Conservation (phyloP, 768 basidiomycete genomes). For the Daedaleopsis nitida region DNA sequence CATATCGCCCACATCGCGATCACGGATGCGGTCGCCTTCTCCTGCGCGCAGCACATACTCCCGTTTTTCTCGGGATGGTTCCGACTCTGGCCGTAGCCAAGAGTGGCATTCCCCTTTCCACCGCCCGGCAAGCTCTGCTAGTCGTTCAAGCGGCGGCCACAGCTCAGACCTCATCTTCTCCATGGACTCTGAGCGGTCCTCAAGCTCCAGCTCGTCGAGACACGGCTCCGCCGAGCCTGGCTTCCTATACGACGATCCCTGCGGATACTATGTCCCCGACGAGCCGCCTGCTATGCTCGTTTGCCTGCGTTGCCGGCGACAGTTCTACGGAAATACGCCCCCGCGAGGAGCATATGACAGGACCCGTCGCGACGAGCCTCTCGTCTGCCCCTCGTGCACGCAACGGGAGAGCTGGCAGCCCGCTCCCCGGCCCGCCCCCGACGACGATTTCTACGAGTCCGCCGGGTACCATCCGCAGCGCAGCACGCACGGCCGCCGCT, state of each 20-base stretch:
- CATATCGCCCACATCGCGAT: not conserved
- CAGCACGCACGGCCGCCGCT: not conserved
- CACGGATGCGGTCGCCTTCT: not conserved
- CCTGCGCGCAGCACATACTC: not conserved
- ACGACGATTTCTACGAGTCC: not conserved
- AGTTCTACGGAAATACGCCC: not conserved
- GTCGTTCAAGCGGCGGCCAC: slow-evolving; percentile 3
- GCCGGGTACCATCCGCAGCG: not conserved
- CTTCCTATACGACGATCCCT: slow-evolving; percentile 4
- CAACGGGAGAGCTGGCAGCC: not conserved
- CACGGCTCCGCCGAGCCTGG: not conserved
- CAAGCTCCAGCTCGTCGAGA: not conserved
- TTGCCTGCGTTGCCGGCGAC: not conserved
- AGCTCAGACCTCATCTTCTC: slow-evolving; percentile 14
- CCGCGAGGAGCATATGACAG: not conserved
- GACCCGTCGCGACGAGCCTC: not conserved
- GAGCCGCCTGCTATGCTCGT: not conserved
- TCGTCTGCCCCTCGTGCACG: not conserved
- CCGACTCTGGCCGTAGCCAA: not conserved
- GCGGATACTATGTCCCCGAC: not conserved
- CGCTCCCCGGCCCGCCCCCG: not conserved
- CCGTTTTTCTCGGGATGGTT: not conserved
- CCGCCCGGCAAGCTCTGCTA: not conserved
- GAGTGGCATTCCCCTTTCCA: not conserved
- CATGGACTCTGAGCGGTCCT: slow-evolving; percentile 9